Percentiles rank a stretch among this genome's conserved stretches.
These are phyloP conservation scores for Kazachstania martiniae DNA, from an alignment of 805 yeast genomes.

Conservation along the genomic window DNA sequence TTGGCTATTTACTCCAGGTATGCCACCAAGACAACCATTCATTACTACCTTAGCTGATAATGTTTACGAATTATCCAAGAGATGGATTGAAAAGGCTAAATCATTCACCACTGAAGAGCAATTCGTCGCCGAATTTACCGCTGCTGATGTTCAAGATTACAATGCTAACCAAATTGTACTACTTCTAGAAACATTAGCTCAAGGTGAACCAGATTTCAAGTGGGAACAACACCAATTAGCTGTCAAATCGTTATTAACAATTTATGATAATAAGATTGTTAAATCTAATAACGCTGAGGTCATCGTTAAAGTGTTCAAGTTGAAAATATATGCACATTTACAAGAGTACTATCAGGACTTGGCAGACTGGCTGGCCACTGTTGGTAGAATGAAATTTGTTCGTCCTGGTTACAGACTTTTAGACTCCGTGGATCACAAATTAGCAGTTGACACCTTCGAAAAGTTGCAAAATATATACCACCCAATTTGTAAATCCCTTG, in stretches of 20 bases:
- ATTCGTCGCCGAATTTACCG: constrained; percentile 30
- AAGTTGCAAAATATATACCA: constrained; percentile 55
- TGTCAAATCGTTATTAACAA: constrained; percentile 26
- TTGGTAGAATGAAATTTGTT: constrained; percentile 91
- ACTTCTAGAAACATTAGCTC: constrained; percentile 59
- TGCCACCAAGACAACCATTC: constrained; percentile 81
- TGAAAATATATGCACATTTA: constrained; percentile 48
- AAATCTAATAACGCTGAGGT: constrained; percentile 69
- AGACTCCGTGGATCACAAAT: constrained; percentile 48
- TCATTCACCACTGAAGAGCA: constrained; percentile 5
- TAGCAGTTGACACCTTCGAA: constrained; percentile 58
- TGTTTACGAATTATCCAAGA: constrained; percentile 53
- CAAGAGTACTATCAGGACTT: constrained; percentile 37
- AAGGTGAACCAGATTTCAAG: constrained; percentile 28
- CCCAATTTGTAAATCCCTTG: constrained; percentile 75
- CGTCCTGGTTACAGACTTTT: constrained; percentile 73
- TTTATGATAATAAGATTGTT: constrained; percentile 35
- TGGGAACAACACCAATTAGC: constrained; percentile 28
- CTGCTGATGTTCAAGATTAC: constrained; percentile 44
- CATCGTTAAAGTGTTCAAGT: constrained; percentile 62
- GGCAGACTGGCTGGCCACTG: constrained; percentile 81
- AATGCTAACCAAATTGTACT: constrained; percentile 70
- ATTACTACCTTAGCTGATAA: constrained; percentile 69
- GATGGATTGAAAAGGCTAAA: constrained; percentile 43
- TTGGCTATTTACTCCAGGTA: constrained; percentile 75